Conservation (phyloP, 1,284 basidiomycete species). For the Porphyrellus sp. region DNA sequence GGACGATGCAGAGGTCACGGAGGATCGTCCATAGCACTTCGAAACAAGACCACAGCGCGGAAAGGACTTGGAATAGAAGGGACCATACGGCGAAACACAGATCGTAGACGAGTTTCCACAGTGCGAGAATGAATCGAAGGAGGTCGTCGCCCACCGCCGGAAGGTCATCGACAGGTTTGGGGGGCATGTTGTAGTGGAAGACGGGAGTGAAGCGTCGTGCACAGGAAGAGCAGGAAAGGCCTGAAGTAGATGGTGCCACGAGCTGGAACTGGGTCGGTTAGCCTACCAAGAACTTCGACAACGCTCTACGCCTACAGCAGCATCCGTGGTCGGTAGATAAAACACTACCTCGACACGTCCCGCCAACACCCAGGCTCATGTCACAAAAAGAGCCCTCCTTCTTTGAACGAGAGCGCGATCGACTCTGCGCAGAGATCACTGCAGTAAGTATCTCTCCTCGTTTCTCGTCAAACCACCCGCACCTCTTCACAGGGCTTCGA, state of each 20-base stretch:
- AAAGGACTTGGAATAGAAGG: neutral
- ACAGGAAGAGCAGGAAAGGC: neutral
- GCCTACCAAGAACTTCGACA: too few relatives aligned
- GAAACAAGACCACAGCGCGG: slow-evolving; percentile 15
- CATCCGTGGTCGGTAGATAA: too few relatives aligned
- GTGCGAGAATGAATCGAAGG: neutral
- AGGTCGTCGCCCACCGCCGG: slow-evolving; percentile 10
- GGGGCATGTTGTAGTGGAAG: slow-evolving; percentile 17
- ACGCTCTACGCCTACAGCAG: too few relatives aligned
- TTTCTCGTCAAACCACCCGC: neutral
- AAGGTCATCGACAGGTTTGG: slow-evolving; percentile 20
- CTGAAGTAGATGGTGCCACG: neutral
- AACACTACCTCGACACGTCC: too few relatives aligned
- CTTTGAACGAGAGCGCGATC: slow-evolving; percentile 77
- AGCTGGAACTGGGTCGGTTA: too few relatives aligned
- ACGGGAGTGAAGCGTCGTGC: neutral
- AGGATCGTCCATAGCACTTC: neutral
- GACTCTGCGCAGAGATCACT: slow-evolving; percentile 68
- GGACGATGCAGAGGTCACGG: neutral
- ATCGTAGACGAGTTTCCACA: neutral
- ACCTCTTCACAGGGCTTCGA: slow-evolving; percentile 75
- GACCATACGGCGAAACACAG: neutral
- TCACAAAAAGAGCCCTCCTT: slow-evolving; percentile 53
- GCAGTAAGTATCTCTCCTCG: slow-evolving; percentile 44
- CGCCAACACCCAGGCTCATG: neutral